These are phyloP conservation scores for Porphyrellus sp. DNA, from an alignment of 1,284 basidiomycete species.

Conservation along the genomic window DNA sequence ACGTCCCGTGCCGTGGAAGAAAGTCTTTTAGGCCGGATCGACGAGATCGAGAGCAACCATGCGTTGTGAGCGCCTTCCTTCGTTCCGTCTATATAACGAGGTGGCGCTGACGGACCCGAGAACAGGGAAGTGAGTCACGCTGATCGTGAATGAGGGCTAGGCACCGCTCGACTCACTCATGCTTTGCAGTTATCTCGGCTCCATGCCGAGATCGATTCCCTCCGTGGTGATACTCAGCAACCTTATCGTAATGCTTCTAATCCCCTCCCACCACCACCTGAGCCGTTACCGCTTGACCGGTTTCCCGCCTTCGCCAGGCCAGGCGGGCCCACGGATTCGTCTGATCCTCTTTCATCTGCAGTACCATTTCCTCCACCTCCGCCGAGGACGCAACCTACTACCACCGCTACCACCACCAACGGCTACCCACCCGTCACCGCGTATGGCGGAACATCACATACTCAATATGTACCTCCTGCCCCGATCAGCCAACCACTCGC, in stretches of 20 bases:
- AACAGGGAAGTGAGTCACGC: slow-evolving; percentile 34
- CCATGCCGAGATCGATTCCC: slow-evolving; percentile 32
- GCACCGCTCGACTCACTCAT: slow-evolving; percentile 21
- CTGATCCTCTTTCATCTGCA: slow-evolving; percentile 21
- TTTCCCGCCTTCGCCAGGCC: slow-evolving; percentile 38
- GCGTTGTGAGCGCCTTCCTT: slow-evolving; percentile 22
- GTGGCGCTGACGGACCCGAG: slow-evolving; percentile 14
- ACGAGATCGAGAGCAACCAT: slow-evolving; percentile 30
- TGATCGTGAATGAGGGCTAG: slow-evolving; percentile 2
- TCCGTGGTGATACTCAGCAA: slow-evolving; percentile 19
- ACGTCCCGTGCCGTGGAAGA: slow-evolving; percentile 37
- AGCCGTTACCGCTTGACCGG: slow-evolving; percentile 42
- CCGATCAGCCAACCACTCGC: slow-evolving; percentile 16
- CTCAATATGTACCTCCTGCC: slow-evolving; percentile 11
- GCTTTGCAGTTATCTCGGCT: slow-evolving; percentile 33
- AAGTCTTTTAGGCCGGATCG: slow-evolving; percentile 31
- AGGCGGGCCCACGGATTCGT: slow-evolving; percentile 18
- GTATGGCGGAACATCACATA: slow-evolving; percentile 13
- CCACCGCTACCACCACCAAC: slow-evolving; percentile 3
- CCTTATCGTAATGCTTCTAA: slow-evolving; percentile 34
- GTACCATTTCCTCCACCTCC: slow-evolving; percentile 32
- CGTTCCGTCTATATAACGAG: slow-evolving; percentile 1
- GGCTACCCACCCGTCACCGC: slow-evolving; percentile 13
- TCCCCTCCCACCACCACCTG: slow-evolving; percentile 49
- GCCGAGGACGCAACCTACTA: slow-evolving; percentile 16